Conservation (phyloP, 2,329 filamentous ascomycete genomes). For the Rosellinia necatrix region DNA sequence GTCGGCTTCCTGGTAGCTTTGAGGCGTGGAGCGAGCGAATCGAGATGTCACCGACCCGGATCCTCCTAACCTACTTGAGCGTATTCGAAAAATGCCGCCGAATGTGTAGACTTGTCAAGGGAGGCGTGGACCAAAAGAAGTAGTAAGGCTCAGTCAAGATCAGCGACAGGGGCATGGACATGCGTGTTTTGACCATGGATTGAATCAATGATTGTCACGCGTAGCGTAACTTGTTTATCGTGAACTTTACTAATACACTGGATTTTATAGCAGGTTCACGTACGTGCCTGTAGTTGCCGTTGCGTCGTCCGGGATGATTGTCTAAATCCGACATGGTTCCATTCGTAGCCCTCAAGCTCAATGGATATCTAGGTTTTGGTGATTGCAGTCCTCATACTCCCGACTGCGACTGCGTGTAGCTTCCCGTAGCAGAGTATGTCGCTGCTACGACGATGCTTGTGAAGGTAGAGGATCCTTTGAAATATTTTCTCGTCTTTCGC, state of each 20-base stretch:
- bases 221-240: not conserved
- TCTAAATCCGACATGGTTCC: conserved; percentile 9
- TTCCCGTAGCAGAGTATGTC: conserved; percentile 1
- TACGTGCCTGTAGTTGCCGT: conserved; percentile 2
- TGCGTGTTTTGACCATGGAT: conserved; percentile 6
- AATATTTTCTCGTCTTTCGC: conserved; percentile 22
- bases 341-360: conserved; percentile 3
- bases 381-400: conserved; percentile 8
- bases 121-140: not conserved
- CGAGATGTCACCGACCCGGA: conserved; percentile 15
- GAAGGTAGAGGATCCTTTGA: conserved; percentile 1
- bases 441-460: not conserved
- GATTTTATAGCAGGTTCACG: conserved; percentile 11
- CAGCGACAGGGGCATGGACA: not conserved
- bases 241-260: conserved; percentile 15
- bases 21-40: not conserved
- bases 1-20: not conserved
- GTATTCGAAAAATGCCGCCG: conserved; percentile 22
- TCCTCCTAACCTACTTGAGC: conserved; percentile 25
- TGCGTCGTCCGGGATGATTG: conserved; percentile 1
- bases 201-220: not conserved
- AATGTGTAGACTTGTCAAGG: conserved; percentile 19
- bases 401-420: not conserved
- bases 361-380: conserved; percentile 1
- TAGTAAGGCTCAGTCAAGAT: not conserved